phyloP scores from a whole-genome alignment of 371 early-diverging fungal species.

The Spiromyces aspiralis region DNA sequence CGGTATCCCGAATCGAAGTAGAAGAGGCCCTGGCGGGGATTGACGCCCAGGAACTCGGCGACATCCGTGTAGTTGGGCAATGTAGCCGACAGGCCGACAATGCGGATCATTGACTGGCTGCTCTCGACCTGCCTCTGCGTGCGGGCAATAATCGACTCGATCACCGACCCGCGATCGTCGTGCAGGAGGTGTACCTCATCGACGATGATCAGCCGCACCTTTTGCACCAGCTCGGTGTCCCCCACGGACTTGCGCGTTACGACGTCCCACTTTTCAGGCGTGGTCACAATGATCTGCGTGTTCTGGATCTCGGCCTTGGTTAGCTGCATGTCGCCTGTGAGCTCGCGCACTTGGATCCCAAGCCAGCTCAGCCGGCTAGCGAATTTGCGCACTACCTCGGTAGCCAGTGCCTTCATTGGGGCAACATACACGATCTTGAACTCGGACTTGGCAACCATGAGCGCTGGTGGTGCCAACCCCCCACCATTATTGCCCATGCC shows the following conservation, averaged over 20 bases:
- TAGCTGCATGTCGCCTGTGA: constrained; percentile 97
- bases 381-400: constrained; percentile 93
- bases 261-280: constrained; percentile 99
- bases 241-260: constrained; percentile 92
- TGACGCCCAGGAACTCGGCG: constrained; percentile 84
- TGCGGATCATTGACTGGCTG: constrained; percentile 85
- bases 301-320: constrained; percentile 77
- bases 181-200: constrained; percentile 99
- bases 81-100: constrained; percentile 99
- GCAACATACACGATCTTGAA: constrained; percentile 98
- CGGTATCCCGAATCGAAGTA: constrained; percentile 91
- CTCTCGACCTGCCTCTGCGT: constrained; percentile 87
- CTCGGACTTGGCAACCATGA: constrained; percentile 47
- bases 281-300: constrained; percentile 96
- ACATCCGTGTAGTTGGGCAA: constrained; percentile 98
- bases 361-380: constrained; percentile 65
- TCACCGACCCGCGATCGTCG: constrained; percentile 95
- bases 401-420: constrained; percentile 99
- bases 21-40: constrained; percentile 81
- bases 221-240: constrained; percentile 76
- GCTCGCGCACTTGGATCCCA: constrained; percentile 73
- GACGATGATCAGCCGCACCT: constrained; percentile 84
- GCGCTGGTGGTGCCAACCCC: constrained; percentile 23
- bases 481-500: too few relatives aligned
- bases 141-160: constrained; percentile 95